Evolutionary conservation across 1,284 basidiomycete genomes (phyloP).

Genomic region (Melampsora occidentalis): DNA sequence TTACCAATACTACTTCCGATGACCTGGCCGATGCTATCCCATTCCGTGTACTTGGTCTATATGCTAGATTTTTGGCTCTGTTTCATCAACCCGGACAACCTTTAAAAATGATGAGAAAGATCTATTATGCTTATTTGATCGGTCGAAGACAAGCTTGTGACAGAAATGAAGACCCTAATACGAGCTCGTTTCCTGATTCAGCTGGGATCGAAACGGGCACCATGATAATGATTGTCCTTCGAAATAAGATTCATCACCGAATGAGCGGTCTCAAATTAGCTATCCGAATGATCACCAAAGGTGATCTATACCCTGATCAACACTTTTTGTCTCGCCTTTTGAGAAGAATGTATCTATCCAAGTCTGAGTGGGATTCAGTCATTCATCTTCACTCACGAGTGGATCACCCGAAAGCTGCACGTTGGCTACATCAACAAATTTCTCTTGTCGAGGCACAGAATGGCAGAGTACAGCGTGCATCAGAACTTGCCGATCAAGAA

Average conservation of each 20-base stretch:
- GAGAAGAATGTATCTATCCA: constrained; percentile 39
- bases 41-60: constrained; percentile 25
- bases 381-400: constrained; percentile 7
- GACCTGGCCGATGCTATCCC: constrained; percentile 29
- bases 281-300: constrained; percentile 38
- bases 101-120: constrained; percentile 40
- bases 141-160: constrained; percentile 2
- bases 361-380: constrained; percentile 39
- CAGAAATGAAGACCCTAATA: neutral
- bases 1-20: constrained; percentile 23
- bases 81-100: constrained; percentile 33
- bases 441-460: constrained; percentile 34
- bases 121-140: constrained; percentile 39
- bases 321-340: constrained; percentile 12
- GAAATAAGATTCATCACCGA: constrained; percentile 31
- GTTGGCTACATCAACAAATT: constrained; percentile 23
- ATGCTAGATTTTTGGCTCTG: constrained; percentile 24
- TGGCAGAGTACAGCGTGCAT: constrained; percentile 30
- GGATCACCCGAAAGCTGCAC: constrained; percentile 5
- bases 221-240: constrained; percentile 36
- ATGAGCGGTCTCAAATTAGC: constrained; percentile 34
- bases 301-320: constrained; percentile 32
- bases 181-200: neutral
- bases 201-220: constrained; percentile 27
- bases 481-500: constrained; percentile 7